Base-by-base conservation (phyloP, 768 basidiomycete genomes). In the Austroboletus eburneus region DNA sequence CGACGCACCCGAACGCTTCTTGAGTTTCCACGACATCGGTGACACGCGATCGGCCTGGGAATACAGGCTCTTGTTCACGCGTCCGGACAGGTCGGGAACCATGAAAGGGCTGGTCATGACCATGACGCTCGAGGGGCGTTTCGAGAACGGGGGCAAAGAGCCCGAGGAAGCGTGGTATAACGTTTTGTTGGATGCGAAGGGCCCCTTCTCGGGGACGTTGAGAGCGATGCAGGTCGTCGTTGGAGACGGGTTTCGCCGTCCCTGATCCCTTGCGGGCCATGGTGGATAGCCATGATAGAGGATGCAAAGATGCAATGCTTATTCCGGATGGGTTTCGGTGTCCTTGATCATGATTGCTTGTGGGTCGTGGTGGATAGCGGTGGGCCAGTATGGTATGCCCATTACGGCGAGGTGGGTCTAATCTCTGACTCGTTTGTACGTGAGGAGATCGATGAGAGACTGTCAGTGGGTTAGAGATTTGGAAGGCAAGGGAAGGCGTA, bases 51-150 rank as follows among this genome's bases (percentile, higher is more conserved):
- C 46, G 9, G 42, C 34, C 9, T 48, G 46, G 46, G 42, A 48
- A 17, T 48, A 48, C 16, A 35, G 46, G 14, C 27, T 48, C 9
- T 24, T 48, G 46, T 48, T 48, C 14, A 17, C 25, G 1, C 46
- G 37, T 30, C 34, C 43, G 16, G 43, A 43, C 24, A 10, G 16
- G 25, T 29, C 20, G 33, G 27, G 17, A 35, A 4, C 22, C 8
- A 35, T 48, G 13, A 36, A 33, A 27, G 46, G 42, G n/a, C 24
- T 48, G 42, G 46, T 48, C 9, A 48, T 48, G 46, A 48, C 46
- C 13, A 35, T 48, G 12, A 48, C 46, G 21, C 46, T 48, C 35
- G 46, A 48, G 35, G 46, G 46, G 16, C 13, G 40, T 13, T 33
- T 47, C 1, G 34, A 16, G 20, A 17, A 6, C 4, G 42, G 22